Percentiles rank a stretch among this genome's conserved stretches.
phyloP scores from a whole-genome alignment of 148 eudicot species.

The Talinum fruticosum region DNA sequence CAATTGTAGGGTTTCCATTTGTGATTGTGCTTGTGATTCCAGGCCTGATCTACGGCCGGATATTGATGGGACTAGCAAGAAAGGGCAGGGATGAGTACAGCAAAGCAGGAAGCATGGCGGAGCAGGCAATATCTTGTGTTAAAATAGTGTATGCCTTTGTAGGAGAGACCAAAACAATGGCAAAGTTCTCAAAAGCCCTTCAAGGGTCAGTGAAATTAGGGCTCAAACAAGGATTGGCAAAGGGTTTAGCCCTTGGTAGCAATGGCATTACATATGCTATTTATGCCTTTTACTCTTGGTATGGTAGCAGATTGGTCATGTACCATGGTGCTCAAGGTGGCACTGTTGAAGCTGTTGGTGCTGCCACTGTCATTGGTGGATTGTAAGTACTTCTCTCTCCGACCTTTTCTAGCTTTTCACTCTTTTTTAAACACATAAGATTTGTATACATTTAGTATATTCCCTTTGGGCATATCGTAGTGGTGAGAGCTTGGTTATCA shows the following conservation, averaged over 20 bases:
- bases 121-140: slow-evolving; percentile 70
- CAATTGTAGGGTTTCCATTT: slow-evolving; percentile 65
- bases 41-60: slow-evolving; percentile 64
- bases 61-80: slow-evolving; percentile 57
- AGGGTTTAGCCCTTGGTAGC: slow-evolving; percentile 82
- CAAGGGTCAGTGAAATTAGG: slow-evolving; percentile 66
- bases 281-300: slow-evolving; percentile 67
- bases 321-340: slow-evolving; percentile 77
- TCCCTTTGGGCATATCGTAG: no score
- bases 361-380: slow-evolving; percentile 65
- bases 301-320: slow-evolving; percentile 79
- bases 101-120: slow-evolving; percentile 51
- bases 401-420: no score
- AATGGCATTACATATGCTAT: slow-evolving; percentile 59
- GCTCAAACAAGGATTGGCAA: slow-evolving; percentile 71
- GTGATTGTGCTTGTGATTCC: slow-evolving; percentile 61
- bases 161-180: slow-evolving; percentile 62
- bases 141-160: slow-evolving; percentile 78
- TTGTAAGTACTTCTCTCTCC: no score
- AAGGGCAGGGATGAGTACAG: slow-evolving; percentile 50
- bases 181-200: slow-evolving; percentile 53
- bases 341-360: slow-evolving; percentile 59
- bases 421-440: no score
- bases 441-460: no score
- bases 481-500: no score